Conservation (phyloP, 2,329 filamentous ascomycete genomes). For the Botryotinia calthae region DNA sequence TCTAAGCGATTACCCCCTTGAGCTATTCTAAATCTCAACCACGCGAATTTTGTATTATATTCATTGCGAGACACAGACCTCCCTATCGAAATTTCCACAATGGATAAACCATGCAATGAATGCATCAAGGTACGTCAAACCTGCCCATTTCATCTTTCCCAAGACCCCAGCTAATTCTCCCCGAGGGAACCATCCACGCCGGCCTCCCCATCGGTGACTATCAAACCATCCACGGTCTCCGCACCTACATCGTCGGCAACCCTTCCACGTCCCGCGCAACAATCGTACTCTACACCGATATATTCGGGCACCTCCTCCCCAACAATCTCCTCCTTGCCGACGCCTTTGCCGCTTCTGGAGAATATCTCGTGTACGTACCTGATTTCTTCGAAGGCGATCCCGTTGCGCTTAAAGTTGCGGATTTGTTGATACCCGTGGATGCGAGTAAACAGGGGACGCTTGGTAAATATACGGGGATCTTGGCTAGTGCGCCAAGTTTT, state of each 20-base stretch:
- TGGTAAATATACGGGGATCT: constrained; percentile 42
- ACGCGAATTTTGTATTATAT: background rate
- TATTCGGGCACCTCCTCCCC: constrained; percentile 36
- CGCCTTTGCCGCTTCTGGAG: constrained; percentile 36
- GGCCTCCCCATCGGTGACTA: constrained; percentile 42
- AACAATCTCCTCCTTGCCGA: constrained; percentile 40
- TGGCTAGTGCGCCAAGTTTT: constrained; percentile 38
- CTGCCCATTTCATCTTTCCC: too few species aligned
- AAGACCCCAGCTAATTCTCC: constrained; percentile 33
- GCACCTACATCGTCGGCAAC: constrained; percentile 43
- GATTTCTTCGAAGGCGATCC: constrained; percentile 40
- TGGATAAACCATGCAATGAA: background rate
- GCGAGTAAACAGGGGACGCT: constrained; percentile 39
- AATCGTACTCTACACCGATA: constrained; percentile 38
- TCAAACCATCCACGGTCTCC: constrained; percentile 40
- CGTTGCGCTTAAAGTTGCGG: constrained; percentile 38
- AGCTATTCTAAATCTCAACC: background rate
- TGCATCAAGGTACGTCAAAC: background rate
- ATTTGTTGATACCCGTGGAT: constrained; percentile 41
- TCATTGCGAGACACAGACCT: background rate
- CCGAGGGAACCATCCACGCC: constrained; percentile 42
- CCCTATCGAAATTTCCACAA: background rate
- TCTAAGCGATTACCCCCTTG: constrained; percentile 1
- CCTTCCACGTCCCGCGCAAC: constrained; percentile 35
- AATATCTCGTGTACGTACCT: constrained; percentile 39